These are phyloP conservation scores for Ligustrum vulgare DNA, from an alignment of 257 asterid species.

Conservation along the genomic window DNA sequence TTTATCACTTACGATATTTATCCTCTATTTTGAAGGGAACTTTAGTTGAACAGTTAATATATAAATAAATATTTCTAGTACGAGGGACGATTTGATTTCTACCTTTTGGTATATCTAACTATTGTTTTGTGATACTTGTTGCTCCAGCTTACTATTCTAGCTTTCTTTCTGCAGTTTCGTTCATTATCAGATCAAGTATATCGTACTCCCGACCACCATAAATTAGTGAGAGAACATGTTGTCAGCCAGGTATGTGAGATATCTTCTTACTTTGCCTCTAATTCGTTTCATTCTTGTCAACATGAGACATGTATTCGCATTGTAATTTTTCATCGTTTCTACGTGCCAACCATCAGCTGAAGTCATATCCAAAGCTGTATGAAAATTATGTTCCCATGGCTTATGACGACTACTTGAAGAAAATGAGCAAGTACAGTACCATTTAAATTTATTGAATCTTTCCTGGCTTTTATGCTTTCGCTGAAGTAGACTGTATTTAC, in stretches of 20 bases:
- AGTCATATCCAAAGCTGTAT: constrained; percentile 59
- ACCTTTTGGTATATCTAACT: neutral
- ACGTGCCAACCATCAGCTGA: constrained; percentile 51
- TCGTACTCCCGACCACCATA: constrained; percentile 73
- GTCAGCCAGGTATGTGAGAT: constrained; percentile 55
- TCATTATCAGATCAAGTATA: constrained; percentile 91
- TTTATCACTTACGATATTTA: neutral
- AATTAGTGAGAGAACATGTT: constrained; percentile 69
- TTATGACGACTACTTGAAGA: constrained; percentile 65
- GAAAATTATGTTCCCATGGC: constrained; percentile 77
- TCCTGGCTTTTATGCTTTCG: neutral
- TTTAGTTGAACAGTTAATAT: neutral
- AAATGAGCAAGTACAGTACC: constrained; percentile 65
- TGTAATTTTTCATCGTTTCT: constrained; percentile 11
- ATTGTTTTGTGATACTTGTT: neutral
- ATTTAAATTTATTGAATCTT: constrained; percentile 2
- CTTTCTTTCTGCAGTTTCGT: constrained; percentile 54
- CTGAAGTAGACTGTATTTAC: neutral
- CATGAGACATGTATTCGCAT: neutral
- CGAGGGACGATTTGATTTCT: neutral
- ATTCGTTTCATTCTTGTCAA: neutral
- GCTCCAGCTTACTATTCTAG: neutral
- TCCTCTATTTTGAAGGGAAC: neutral
- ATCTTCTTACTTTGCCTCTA: neutral
- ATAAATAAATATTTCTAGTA: neutral